Conservation (phyloP, 345 rosid genomes). For the Eucalyptus melliodora region DNA sequence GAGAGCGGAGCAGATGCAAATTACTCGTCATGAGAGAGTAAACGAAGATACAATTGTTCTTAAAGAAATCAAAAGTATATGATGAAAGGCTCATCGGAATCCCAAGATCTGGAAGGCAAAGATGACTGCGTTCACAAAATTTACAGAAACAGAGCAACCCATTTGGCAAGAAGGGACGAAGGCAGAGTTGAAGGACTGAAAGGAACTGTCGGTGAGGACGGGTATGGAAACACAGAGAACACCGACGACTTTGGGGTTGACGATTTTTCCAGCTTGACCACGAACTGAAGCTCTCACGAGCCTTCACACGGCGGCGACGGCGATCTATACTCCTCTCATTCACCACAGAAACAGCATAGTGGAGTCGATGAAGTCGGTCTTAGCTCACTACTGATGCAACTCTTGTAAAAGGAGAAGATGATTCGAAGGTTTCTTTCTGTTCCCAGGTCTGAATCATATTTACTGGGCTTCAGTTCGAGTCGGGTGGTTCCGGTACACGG, state of each 20-base stretch:
- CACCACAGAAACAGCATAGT: neutral
- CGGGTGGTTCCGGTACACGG: neutral
- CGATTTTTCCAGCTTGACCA: neutral
- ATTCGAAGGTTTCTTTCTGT: neutral
- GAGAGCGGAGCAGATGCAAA: neutral
- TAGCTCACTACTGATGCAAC: neutral
- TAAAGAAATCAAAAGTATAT: neutral
- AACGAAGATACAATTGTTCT: neutral
- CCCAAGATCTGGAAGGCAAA: neutral
- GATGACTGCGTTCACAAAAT: neutral
- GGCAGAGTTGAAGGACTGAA: neutral
- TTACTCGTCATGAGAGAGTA: neutral
- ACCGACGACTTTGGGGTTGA: neutral
- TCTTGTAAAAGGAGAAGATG: neutral
- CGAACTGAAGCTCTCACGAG: neutral
- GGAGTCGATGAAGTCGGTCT: neutral
- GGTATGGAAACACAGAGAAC: neutral
- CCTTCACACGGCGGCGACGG: neutral
- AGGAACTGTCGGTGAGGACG: neutral
- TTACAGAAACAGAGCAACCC: neutral
- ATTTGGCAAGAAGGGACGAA: neutral
- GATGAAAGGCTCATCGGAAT: neutral
- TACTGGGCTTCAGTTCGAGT: neutral
- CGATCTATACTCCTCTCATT: neutral
- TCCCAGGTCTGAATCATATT: neutral